phyloP scores from a whole-genome alignment of 768 basidiomycete genomes.

The Lactarius sanguifluus region DNA sequence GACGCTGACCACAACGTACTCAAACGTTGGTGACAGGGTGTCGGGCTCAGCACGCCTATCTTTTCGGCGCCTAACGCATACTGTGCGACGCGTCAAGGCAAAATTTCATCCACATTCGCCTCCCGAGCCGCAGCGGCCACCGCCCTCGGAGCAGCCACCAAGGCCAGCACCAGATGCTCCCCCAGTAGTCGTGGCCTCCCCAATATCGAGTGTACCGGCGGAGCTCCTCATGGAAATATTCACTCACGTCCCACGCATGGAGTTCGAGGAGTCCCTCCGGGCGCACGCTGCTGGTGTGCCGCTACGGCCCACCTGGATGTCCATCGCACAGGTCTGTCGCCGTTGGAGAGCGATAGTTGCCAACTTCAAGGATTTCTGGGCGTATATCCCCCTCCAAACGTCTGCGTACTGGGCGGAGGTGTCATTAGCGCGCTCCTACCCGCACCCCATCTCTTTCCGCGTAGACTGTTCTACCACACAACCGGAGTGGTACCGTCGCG shows the following conservation, averaged over 20 bases:
- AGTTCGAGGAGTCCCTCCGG: conserved; percentile 17
- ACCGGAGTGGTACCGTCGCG: conserved; percentile 7
- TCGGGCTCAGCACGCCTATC: not conserved
- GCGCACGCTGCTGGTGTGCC: too few species aligned
- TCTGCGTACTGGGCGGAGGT: conserved; percentile 11
- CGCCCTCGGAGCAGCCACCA: not conserved
- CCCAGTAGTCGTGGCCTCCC: not conserved
- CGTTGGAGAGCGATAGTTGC: conserved; percentile 5
- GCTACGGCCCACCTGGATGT: conserved; percentile 4
- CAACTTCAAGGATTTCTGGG: conserved; percentile 17
- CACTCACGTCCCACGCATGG: conserved; percentile 15
- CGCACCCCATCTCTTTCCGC: conserved; percentile 8
- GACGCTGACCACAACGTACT: not conserved
- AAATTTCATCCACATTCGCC: not conserved
- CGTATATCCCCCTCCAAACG: conserved; percentile 11
- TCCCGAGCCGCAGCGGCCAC: not conserved
- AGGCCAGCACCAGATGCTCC: not conserved
- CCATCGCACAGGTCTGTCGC: conserved; percentile 12
- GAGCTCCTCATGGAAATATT: conserved; percentile 19
- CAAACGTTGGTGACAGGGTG: not conserved
- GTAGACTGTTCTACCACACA: conserved; percentile 2
- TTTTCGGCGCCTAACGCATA: not conserved
- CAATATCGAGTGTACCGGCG: conserved; percentile 14
- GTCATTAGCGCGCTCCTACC: conserved; percentile 8
- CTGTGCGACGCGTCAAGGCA: not conserved